These are phyloP conservation scores for Rhizopus arrhizus DNA, from an alignment of 371 early-diverging fungal species.

Conservation along the genomic window DNA sequence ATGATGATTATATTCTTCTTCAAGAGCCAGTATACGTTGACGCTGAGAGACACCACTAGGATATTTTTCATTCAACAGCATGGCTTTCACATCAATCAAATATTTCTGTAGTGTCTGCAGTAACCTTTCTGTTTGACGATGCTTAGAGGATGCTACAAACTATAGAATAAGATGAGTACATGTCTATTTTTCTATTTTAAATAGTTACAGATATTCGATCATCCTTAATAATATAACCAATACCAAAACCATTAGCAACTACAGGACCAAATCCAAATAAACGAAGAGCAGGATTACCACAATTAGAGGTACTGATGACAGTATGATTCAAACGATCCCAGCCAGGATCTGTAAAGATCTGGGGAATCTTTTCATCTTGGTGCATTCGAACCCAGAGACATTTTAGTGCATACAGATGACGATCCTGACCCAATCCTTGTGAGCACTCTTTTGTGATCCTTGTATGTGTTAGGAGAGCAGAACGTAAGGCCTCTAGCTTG, in stretches of 20 bases:
- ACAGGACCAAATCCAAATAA: conserved; percentile 92
- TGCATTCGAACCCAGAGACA: conserved; percentile 50
- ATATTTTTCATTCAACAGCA: conserved; percentile 50
- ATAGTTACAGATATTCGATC: conserved; percentile 57
- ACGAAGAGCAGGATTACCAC: conserved; percentile 79
- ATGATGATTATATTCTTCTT: conserved; percentile 36
- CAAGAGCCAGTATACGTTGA: conserved; percentile 42
- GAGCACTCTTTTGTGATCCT: conserved; percentile 72
- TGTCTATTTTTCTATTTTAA: conserved; percentile 14
- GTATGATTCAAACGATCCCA: conserved; percentile 67
- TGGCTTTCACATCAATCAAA: conserved; percentile 40
- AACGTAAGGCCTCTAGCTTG: conserved; percentile 57
- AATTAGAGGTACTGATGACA: conserved; percentile 86
- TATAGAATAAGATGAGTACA: conserved; percentile 2
- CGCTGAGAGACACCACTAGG: conserved; percentile 45
- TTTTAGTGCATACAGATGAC: conserved; percentile 81
- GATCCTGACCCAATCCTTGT: conserved; percentile 80
- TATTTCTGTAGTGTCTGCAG: conserved; percentile 49
- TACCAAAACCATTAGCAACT: conserved; percentile 85
- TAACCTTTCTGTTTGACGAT: conserved; percentile 57
- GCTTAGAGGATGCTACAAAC: conserved; percentile 60
- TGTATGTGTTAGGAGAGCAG: conserved; percentile 70
- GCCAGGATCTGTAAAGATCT: conserved; percentile 72
- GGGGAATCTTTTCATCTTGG: conserved; percentile 62
- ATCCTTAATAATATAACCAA: conserved; percentile 87